phyloP scores from a whole-genome alignment of 306 rosid genomes.

The Crataegus laevigata region DNA sequence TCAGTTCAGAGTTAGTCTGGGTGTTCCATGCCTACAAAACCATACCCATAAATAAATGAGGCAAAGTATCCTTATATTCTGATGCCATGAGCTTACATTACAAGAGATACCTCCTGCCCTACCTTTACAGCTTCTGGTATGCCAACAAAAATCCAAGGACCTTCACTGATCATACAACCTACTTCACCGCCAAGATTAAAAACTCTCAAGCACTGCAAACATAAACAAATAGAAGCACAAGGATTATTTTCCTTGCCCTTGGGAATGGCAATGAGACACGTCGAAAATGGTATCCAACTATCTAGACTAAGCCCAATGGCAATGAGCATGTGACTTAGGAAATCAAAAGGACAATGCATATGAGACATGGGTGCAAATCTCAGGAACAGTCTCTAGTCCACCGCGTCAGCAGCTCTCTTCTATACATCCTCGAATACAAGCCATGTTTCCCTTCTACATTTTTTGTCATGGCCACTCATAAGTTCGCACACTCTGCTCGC shows the following conservation, averaged over 20 bases:
- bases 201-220: constrained; percentile 60
- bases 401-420: background rate
- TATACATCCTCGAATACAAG: background rate
- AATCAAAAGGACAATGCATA: background rate
- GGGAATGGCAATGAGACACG: background rate
- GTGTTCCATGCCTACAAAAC: constrained; percentile 82
- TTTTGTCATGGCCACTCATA: background rate
- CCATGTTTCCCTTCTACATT: background rate
- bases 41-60: constrained; percentile 22
- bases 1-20: constrained; percentile 58
- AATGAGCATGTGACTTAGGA: background rate
- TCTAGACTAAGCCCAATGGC: background rate
- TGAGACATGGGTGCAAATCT: background rate
- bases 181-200: constrained; percentile 79
- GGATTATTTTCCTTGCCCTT: background rate
- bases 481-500: background rate
- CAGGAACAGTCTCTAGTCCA: background rate
- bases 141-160: constrained; percentile 97
- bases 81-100: background rate
- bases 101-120: constrained; percentile 12
- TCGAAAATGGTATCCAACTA: background rate
- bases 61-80: constrained; percentile 4
- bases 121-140: constrained; percentile 79
- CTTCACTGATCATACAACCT: constrained; percentile 91
- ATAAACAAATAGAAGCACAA: constrained; percentile 1